A percentile compares a stretch with the other conserved stretches of the same genome.
Conservation (phyloP, 441 rosid genomes). For the Eutrema salsugineum region DNA sequence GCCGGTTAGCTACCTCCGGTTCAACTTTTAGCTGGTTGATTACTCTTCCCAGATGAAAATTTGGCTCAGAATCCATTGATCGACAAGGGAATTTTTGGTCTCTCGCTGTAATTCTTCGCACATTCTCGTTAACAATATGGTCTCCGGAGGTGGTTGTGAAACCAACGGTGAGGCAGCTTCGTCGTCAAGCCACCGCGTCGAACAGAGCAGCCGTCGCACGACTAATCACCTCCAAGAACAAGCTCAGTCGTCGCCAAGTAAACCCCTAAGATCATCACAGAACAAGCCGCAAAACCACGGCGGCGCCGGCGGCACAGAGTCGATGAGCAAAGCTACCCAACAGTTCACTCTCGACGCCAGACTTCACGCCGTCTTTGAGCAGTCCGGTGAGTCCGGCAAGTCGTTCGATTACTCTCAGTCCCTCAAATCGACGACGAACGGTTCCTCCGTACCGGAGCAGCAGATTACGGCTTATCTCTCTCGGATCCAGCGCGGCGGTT, state of each 20-base stretch:
- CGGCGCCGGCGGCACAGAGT: constrained; percentile 24
- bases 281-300: neutral
- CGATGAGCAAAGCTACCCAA: constrained; percentile 80
- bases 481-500: constrained; percentile 83
- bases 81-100: neutral
- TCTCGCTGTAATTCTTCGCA: neutral
- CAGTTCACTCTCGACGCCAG: constrained; percentile 94
- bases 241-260: constrained; percentile 51
- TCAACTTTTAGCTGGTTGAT: no score
- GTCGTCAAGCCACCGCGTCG: neutral
- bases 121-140: neutral
- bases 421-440: constrained; percentile 48
- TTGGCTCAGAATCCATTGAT: neutral
- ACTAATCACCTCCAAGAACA: constrained; percentile 4
- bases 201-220: neutral
- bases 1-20: neutral
- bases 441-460: constrained; percentile 59
- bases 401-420: constrained; percentile 87
- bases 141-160: neutral
- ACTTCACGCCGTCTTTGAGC: constrained; percentile 86
- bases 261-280: constrained; percentile 32
- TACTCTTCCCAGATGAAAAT: neutral
- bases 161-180: constrained; percentile 5
- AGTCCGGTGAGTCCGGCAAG: constrained; percentile 82
- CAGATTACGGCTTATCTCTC: constrained; percentile 80